Evolutionary conservation across 2,329 filamentous ascomycete species (phyloP), one percentile per base, ranked within the genome.

Genomic region (Cytospora paraplurivora): DNA sequence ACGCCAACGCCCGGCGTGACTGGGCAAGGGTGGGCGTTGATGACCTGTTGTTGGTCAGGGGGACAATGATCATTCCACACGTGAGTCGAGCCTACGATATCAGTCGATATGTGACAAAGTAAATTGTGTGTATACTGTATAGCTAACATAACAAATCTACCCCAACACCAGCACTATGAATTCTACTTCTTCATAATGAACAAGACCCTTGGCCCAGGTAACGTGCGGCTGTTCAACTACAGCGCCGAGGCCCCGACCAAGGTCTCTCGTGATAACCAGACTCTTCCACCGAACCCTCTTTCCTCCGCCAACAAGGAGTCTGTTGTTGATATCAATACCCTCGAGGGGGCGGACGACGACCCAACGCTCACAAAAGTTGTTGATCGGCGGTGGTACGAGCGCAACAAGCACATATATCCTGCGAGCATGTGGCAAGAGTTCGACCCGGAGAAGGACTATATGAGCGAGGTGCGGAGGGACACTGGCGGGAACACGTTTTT

Each of bases 111-210:
- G 54, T 6, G 7, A 65, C 44, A 55, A 61, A 62, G 51, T 67
- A 21, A 47, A 59, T 58, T 50, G 27, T 52, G 27, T 38, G 47
- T 55, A 34, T 56, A 32, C 37, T 27, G 27, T 63, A 41, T 64
- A 61, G 27, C 68, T 75, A 64, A 73, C 68, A 32, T 62, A 35
- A 61, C 56, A 59, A 71, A 62, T 64, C 55, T 50, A 44, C 4
- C 3, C 59, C 27, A 27, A 27, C 27, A 27, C 54, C 73, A 98
- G 92, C 95, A 99, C 76, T 97, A 96, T 73, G 94, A 98, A 68
- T 93, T 99, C 74, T 95, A 98, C 75, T 95, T 94, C 78, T 98
- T 99, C 77, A 88, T 97, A 73, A 89, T 96, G 75, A 97, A 98
- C 75, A 92, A 89, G 71, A 90, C 87, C 33, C 76, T 86, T 1